phyloP scores from a whole-genome alignment of 768 basidiomycete species.

The Tulasnella sp. region DNA sequence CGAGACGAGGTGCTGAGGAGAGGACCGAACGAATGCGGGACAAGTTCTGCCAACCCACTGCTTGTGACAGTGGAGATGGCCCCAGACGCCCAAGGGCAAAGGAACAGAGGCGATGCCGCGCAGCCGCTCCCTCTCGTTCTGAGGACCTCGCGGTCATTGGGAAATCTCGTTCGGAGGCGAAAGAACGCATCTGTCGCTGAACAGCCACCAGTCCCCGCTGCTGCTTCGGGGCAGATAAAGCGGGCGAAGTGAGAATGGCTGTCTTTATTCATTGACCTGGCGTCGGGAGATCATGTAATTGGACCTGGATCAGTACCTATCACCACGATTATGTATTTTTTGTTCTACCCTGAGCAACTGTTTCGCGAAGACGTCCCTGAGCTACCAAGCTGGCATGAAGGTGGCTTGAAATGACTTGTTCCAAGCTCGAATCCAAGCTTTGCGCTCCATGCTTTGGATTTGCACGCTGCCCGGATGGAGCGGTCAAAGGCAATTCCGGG shows the following conservation, averaged over 20 bases:
- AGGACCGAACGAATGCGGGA: neutral
- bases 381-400: neutral
- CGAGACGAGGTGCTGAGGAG: neutral
- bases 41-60: neutral
- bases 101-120: neutral
- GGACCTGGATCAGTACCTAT: neutral
- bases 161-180: neutral
- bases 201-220: neutral
- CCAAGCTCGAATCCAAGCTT: neutral
- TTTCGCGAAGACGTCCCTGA: neutral
- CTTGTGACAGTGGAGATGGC: constrained; percentile 3
- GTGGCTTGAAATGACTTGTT: neutral
- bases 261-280: neutral
- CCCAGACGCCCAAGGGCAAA: neutral
- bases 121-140: neutral
- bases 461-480: neutral
- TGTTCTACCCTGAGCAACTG: neutral
- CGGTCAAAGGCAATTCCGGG: no score
- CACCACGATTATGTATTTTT: neutral
- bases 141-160: neutral
- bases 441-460: neutral
- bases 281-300: neutral
- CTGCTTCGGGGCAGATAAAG: neutral
- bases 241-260: neutral
- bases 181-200: neutral